Evolutionary conservation across 208 protist species (phyloP), one percentile per base, ranked within the genome.

Genomic region (Herpetomonas muscarum): DNA sequence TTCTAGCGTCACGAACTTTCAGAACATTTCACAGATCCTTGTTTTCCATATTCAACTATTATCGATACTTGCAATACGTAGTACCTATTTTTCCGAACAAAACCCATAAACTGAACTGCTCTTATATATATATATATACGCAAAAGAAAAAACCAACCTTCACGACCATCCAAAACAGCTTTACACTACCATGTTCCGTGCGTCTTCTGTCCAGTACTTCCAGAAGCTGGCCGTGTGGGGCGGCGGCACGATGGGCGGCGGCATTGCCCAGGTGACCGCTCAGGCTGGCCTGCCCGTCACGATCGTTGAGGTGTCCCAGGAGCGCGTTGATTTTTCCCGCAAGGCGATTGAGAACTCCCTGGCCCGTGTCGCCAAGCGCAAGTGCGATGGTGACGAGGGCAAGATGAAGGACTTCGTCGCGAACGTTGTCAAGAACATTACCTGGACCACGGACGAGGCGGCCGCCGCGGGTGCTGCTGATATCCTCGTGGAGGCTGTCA

Each of bases 171-270:
- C 22, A 5, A 53, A 24, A 34, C 29, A 9, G 12, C 22, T n/a
- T 24, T 26, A n/a, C 48, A 4, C 10, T 54, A 19, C 37, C 12
- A 58, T 65, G 50, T 49, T 65, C 32, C 51, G 60, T 24, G 39
- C 3, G 24, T 56, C 42, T 42, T 6, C 29, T n/a, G 31, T 22
- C 22, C 10, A 44, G 15, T 54, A 61, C n/a, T 78, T 67, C 61
- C 59, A 69, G 41, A 58, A 36, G 44, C 45, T 87, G 2, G 49
- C 73, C 15, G 76, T 90, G 21, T 80, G 76, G 65, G 82, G 82
- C 56, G 76, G 68, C 36, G 82, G 82, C 50, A 86, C 76, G 49
- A 90, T 90, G 83, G 83, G 83, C 55, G 66, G 73, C 55, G 83
- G 83, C 29, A 87, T 90, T 36, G 83, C 83, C 0, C 75, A 78